Conservation (phyloP, 1,139 yeast genomes). For the Geotrichum siamense region DNA sequence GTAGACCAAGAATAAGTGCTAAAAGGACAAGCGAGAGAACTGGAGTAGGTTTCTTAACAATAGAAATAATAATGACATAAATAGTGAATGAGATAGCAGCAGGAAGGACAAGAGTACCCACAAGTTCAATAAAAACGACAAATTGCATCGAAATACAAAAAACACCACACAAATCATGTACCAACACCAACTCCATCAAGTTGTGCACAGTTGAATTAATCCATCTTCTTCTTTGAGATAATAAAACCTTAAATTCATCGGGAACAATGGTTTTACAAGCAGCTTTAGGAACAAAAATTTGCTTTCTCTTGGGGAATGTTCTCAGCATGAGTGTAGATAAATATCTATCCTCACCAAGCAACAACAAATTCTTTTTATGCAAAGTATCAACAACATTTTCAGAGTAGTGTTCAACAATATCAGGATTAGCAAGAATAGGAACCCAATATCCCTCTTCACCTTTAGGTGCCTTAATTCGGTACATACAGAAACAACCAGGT, state of each 20-base stretch:
- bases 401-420: slow-evolving; percentile 88
- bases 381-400: slow-evolving; percentile 83
- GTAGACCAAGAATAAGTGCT: slow-evolving; percentile 80
- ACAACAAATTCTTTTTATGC: slow-evolving; percentile 79
- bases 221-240: slow-evolving; percentile 98
- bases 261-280: slow-evolving; percentile 95
- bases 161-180: slow-evolving; percentile 90
- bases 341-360: slow-evolving; percentile 91
- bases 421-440: slow-evolving; percentile 92
- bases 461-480: slow-evolving; percentile 89
- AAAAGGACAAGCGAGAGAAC: slow-evolving; percentile 69
- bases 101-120: slow-evolving; percentile 89
- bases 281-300: slow-evolving; percentile 89
- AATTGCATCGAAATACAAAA: slow-evolving; percentile 98
- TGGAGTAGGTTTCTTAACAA: slow-evolving; percentile 78
- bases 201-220: slow-evolving; percentile 96
- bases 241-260: slow-evolving; percentile 64
- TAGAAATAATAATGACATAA: slow-evolving; percentile 71
- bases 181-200: slow-evolving; percentile 81
- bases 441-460: slow-evolving; percentile 92
- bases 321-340: slow-evolving; percentile 82
- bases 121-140: slow-evolving; percentile 75
- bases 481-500: slow-evolving; percentile 97
- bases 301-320: slow-evolving; percentile 90
- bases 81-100: slow-evolving; percentile 84